phyloP scores from a whole-genome alignment of 495 filamentous ascomycete species.

The Aspergillus indologenus region DNA sequence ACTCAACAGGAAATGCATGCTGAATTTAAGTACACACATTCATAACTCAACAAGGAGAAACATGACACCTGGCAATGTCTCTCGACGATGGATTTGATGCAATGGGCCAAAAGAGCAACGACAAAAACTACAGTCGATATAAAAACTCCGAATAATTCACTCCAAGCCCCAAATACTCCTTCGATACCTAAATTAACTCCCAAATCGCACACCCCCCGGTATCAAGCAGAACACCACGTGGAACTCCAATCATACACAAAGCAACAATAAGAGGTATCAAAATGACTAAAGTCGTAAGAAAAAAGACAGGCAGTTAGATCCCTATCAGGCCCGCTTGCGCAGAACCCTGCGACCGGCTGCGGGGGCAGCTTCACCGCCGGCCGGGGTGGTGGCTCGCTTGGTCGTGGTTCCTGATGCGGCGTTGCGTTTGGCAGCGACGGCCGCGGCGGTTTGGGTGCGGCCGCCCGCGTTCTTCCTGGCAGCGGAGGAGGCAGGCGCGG shows the following conservation, averaged over 20 bases:
- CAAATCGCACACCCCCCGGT: too few species aligned
- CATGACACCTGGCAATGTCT: too few species aligned
- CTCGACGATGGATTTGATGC: too few species aligned
- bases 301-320: background rate
- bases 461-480: conserved; percentile 43
- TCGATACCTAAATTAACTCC: too few species aligned
- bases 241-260: background rate
- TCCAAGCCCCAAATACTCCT: too few species aligned
- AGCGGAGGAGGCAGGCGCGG: conserved; percentile 29
- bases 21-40: too few species aligned
- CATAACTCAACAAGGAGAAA: too few species aligned
- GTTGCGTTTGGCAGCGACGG: conserved; percentile 36
- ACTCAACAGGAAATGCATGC: too few species aligned
- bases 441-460: conserved; percentile 29
- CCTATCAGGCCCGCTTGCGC: conserved; percentile 45
- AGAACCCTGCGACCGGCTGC: conserved; percentile 42
- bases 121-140: too few species aligned
- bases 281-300: background rate
- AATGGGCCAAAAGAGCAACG: too few species aligned
- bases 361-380: conserved; percentile 30
- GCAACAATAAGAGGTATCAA: too few species aligned
- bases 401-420: conserved; percentile 24
- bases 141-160: too few species aligned
- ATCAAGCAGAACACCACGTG: background rate
- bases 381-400: conserved; percentile 36